Conservation (phyloP, 306 rosid species). For the Quercus parvula region DNA sequence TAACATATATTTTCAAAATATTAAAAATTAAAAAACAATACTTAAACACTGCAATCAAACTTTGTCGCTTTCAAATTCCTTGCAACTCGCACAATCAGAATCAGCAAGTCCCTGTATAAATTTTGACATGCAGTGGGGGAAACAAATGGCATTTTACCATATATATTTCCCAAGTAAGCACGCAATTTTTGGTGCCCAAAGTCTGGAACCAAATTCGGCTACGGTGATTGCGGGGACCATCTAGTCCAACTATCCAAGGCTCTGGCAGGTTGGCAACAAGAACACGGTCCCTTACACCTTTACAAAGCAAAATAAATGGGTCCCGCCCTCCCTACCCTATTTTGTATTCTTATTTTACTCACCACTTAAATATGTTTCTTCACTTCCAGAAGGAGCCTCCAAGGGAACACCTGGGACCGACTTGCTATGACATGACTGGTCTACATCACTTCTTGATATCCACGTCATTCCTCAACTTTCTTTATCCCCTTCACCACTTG, state of each 20-base stretch:
- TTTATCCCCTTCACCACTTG: background rate
- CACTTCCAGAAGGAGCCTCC: constrained; percentile 1
- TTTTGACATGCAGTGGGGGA: background rate
- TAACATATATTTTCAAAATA: rapidly evolving
- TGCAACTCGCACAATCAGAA: background rate
- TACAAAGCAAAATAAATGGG: background rate
- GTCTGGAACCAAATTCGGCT: background rate
- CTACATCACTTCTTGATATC: constrained; percentile 28
- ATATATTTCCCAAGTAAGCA: background rate
- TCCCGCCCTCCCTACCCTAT: background rate
- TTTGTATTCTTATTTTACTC: no score
- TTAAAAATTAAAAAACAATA: rapidly evolving
- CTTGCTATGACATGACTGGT: constrained; percentile 34
- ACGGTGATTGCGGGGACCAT: constrained; percentile 13
- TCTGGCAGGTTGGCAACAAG: constrained; percentile 10
- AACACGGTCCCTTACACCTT: constrained; percentile 23
- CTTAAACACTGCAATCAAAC: no score
- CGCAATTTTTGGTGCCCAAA: background rate
- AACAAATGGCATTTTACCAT: background rate
- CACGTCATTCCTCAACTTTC: constrained; percentile 38
- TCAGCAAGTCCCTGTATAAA: background rate
- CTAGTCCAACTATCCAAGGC: background rate
- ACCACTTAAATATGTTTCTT: background rate
- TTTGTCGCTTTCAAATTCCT: no score
- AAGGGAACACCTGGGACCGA: constrained; percentile 35